A percentile compares a stretch with the other conserved stretches of the same genome.
Conservation (phyloP, 768 basidiomycete species). For the Naganishia antarctica region DNA sequence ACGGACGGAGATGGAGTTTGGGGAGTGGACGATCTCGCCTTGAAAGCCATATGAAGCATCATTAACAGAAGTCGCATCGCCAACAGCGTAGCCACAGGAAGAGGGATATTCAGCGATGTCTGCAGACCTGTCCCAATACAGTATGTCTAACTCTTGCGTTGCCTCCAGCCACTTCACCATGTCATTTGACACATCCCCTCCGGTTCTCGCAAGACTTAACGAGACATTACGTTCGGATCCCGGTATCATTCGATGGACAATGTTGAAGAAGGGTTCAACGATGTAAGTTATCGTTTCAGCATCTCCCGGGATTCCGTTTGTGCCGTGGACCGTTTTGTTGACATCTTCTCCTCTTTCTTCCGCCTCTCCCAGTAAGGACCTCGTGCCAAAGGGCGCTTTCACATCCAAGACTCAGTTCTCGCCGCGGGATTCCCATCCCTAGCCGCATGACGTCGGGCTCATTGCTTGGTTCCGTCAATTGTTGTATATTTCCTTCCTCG, state of each 20-base stretch:
- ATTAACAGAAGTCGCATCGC: too few relatives aligned
- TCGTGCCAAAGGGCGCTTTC: slow-evolving; percentile 26
- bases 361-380: slow-evolving; percentile 24
- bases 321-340: not conserved
- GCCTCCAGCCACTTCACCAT: slow-evolving; percentile 47
- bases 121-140: too few relatives aligned
- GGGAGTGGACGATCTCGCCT: too few relatives aligned
- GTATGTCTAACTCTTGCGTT: too few relatives aligned
- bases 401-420: slow-evolving; percentile 23
- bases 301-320: too few relatives aligned
- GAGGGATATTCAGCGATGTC: too few relatives aligned
- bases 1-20: too few relatives aligned
- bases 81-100: too few relatives aligned
- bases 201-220: slow-evolving; percentile 37
- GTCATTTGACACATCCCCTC: slow-evolving; percentile 46
- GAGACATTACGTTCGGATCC: slow-evolving; percentile 44
- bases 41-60: too few relatives aligned
- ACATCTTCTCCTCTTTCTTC: not conserved
- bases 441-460: too few relatives aligned
- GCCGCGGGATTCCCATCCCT: slow-evolving; percentile 14
- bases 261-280: slow-evolving; percentile 41
- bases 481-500: not conserved
- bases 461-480: not conserved
- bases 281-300: slow-evolving; percentile 36
- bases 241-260: slow-evolving; percentile 43